phyloP scores from a whole-genome alignment of 78 protist genomes.

The Dictyostelium capitatum region DNA sequence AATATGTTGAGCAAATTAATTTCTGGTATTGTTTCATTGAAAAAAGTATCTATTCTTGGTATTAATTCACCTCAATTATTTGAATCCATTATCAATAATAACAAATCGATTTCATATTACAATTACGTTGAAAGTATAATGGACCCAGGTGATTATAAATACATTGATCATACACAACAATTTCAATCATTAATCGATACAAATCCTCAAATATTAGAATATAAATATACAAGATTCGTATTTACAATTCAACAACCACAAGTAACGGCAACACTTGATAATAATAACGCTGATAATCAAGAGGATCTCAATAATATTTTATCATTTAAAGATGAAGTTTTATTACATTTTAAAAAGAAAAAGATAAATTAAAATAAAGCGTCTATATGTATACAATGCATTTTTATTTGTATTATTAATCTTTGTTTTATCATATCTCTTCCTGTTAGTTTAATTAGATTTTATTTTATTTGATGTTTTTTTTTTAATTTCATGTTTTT shows the following conservation, averaged over 20 bases:
- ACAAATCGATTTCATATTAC: background rate
- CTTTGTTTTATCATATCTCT: no score
- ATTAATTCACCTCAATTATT: background rate
- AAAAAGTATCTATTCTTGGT: background rate
- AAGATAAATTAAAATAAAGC: no score
- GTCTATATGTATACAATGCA: no score
- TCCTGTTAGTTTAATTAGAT: no score
- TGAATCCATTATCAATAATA: background rate
- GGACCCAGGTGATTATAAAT: background rate
- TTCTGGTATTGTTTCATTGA: background rate
- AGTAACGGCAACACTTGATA: no score
- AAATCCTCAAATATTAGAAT: background rate
- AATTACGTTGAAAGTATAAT: background rate
- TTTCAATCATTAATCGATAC: background rate
- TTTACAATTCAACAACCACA: background rate
- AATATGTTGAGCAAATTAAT: background rate
- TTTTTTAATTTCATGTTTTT: no score
- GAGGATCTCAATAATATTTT: no score
- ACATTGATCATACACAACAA: background rate
- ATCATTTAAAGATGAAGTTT: no score
- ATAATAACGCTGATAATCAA: no score
- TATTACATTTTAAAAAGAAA: no score
- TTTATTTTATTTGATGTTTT: no score
- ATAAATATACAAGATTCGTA: background rate
- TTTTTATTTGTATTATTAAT: no score